Conservation (phyloP, 2,329 filamentous ascomycete genomes). For the Ramichloridium luteum region DNA sequence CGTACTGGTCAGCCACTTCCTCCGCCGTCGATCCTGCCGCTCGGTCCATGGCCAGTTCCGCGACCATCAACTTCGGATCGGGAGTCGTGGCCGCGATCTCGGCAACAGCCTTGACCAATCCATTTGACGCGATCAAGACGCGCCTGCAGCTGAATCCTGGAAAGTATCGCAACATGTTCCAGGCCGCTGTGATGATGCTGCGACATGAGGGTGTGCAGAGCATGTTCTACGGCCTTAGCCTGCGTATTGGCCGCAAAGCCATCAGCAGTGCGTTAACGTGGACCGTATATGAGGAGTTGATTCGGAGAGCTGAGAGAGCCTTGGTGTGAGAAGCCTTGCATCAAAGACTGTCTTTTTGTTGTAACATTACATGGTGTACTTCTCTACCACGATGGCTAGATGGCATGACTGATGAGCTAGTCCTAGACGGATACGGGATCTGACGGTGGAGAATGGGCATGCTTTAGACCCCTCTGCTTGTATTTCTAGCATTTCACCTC, state of each 20-base stretch:
- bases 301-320: constrained; percentile 53
- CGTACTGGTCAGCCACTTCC: constrained; percentile 36
- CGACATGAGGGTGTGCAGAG: constrained; percentile 66
- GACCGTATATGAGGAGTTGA: constrained; percentile 92
- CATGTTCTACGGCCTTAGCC: constrained; percentile 71
- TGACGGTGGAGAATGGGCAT: too few species aligned
- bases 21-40: constrained; percentile 8
- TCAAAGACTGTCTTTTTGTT: too few species aligned
- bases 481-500: too few species aligned
- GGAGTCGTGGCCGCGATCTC: constrained; percentile 68
- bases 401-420: too few species aligned
- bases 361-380: too few species aligned
- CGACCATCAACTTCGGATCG: constrained; percentile 72
- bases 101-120: constrained; percentile 84
- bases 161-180: constrained; percentile 69
- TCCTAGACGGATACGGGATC: too few species aligned
- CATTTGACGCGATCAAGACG: constrained; percentile 94
- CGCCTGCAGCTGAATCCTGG: constrained; percentile 79
- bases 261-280: constrained; percentile 90
- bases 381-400: too few species aligned
- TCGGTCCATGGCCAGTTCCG: constrained; percentile 30
- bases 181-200: constrained; percentile 67
- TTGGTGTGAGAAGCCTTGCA: too few species aligned
- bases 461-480: too few species aligned
- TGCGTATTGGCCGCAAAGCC: constrained; percentile 84